Evolutionary conservation across 169 alveolate genomes (phyloP).

Genomic region (Toxoplasma gondii): DNA sequence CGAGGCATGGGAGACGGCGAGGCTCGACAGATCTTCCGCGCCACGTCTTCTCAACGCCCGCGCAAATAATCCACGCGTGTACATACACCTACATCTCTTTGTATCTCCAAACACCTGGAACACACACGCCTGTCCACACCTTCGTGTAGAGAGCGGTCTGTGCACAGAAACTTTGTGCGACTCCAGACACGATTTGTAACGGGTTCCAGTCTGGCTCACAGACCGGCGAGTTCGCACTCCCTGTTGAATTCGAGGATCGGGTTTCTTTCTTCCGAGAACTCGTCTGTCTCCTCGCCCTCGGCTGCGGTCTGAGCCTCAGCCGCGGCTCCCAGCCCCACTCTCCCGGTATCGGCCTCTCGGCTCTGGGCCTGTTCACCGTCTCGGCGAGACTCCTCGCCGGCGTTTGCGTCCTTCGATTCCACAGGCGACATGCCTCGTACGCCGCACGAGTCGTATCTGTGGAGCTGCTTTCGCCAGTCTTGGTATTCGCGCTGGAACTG

Average conservation of each 20-base stretch:
- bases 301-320: not conserved
- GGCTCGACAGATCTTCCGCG: too few species aligned
- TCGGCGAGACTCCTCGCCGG: not conserved
- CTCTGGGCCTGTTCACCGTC: not conserved
- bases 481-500: constrained; percentile 74
- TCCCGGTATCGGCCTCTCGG: not conserved
- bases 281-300: not conserved
- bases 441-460: constrained; percentile 68
- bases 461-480: constrained; percentile 76
- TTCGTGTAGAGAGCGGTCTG: too few species aligned
- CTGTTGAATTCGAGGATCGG: constrained; percentile 66
- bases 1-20: too few species aligned
- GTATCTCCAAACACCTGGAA: too few species aligned
- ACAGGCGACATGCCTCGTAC: not conserved
- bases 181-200: too few species aligned
- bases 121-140: too few species aligned
- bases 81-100: too few species aligned
- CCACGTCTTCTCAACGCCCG: too few species aligned
- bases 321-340: not conserved
- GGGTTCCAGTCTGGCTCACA: not conserved
- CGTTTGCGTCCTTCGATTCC: not conserved
- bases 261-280: constrained; percentile 39
- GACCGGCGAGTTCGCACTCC: constrained; percentile 65
- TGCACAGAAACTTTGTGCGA: too few species aligned
- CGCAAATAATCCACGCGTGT: too few species aligned